Evolutionary conservation across 257 asterid genomes (phyloP), one percentile per base, ranked within the genome.

Genomic region (Solanum neorickii): DNA sequence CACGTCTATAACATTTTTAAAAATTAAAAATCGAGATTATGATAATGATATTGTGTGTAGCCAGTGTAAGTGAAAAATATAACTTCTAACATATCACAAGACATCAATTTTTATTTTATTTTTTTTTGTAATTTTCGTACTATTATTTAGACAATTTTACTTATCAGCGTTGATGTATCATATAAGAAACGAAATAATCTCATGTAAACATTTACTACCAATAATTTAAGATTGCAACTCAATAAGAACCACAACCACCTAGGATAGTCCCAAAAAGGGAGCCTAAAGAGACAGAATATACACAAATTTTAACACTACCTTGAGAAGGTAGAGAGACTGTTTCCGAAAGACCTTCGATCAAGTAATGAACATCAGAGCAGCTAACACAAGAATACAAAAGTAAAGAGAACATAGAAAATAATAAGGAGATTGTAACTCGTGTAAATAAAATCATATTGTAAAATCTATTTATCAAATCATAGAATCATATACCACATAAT

Each of bases 241-340:
- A 60, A 60, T 21, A 9, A 60, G 3, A 59, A 59, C 25, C 25
- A 23, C 29, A 60, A 60, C 27, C 68, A 20, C 68, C 27, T 60
- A 60, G 14, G 23, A 60, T 21, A 60, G 13, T 60, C 68, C 6
- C 0, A 12, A 21, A 59, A 60, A 9, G 0, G 0, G 13, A 29
- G 27, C 10, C 0, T 1, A 1, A 23, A 2, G 14, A 60, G 25
- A 9, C 3, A 2, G 0, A 60, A 23, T 21, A 25, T 62, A n/a
- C 16, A 1, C 3, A 62, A 9, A n/a, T 25, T 4, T 62, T 62
- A 62, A 23, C 15, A n/a, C 70, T 62, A 62, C 0, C 70, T 62
- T 1, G 31, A 62, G 7, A 10, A 9, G 31, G 8, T 10, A 4
- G 31, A 62, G 16, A 62, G 2, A 23, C 0, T n/a, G 2, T 62